These are phyloP conservation scores for Begonia loranthoides DNA, from an alignment of 306 rosid genomes.

Conservation along the genomic window DNA sequence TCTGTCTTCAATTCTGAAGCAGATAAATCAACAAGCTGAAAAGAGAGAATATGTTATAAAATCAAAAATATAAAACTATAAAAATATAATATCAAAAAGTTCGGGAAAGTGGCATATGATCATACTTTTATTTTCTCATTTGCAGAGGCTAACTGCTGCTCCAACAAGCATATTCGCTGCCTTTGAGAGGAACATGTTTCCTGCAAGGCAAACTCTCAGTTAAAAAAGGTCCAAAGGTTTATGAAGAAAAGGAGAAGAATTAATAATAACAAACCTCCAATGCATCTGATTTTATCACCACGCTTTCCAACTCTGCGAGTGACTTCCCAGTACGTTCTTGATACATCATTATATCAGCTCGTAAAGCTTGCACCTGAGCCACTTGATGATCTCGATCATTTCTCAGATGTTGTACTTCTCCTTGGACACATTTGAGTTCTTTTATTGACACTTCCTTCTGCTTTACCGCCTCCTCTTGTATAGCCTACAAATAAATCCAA, in stretches of 20 bases:
- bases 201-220: slow-evolving; percentile 18
- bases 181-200: slow-evolving; percentile 63
- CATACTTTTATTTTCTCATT: slow-evolving; percentile 62
- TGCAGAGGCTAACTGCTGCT: slow-evolving; percentile 41
- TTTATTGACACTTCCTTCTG: slow-evolving; percentile 36
- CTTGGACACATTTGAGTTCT: slow-evolving; percentile 55
- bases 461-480: slow-evolving; percentile 45
- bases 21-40: slow-evolving; percentile 54
- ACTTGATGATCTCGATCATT: slow-evolving; percentile 67
- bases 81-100: neutral
- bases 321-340: slow-evolving; percentile 34
- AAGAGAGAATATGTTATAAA: neutral
- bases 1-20: slow-evolving; percentile 36
- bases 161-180: slow-evolving; percentile 38
- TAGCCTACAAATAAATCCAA: slow-evolving; percentile 29
- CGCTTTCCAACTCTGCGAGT: slow-evolving; percentile 38
- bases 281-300: slow-evolving; percentile 42
- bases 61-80: neutral
- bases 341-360: slow-evolving; percentile 35
- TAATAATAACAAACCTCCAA: slow-evolving; percentile 43
- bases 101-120: neutral
- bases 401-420: slow-evolving; percentile 61
- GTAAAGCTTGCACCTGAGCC: slow-evolving; percentile 34
- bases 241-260: neutral
- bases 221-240: too few relatives aligned